Percentiles rank a stretch among this genome's conserved stretches.
Conservation (phyloP, 345 rosid genomes). For the Rhizophora apiculata region DNA sequence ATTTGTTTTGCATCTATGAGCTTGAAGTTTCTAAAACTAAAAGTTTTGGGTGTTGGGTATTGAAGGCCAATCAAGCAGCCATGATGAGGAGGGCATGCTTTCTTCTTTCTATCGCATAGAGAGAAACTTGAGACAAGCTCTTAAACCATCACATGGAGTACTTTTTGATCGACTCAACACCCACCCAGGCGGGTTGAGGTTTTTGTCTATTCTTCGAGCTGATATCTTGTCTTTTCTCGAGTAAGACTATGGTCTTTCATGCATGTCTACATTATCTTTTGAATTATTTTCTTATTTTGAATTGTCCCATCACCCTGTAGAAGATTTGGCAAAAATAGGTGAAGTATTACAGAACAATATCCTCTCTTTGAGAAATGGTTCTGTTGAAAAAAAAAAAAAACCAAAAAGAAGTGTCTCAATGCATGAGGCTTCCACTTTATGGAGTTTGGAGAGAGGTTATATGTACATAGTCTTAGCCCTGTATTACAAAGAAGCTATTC, state of each 20-base stretch:
- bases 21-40: conserved; percentile 3
- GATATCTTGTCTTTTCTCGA: conserved; percentile 64
- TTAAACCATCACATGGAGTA: conserved; percentile 69
- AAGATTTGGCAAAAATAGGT: no score
- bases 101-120: conserved; percentile 77
- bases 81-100: conserved; percentile 45
- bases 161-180: conserved; percentile 85
- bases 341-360: no score
- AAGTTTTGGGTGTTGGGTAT: conserved; percentile 33
- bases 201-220: conserved; percentile 71
- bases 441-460: no score
- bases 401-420: no score
- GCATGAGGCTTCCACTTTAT: no score
- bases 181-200: conserved; percentile 80
- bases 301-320: background rate
- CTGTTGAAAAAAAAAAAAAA: no score
- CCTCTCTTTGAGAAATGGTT: no score
- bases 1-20: background rate
- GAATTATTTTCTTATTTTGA: background rate
- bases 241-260: conserved; percentile 47
- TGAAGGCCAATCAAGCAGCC: conserved; percentile 31
- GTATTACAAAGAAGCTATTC: no score
- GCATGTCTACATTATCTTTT: background rate
- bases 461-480: no score
- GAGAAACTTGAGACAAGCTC: conserved; percentile 72